These are phyloP conservation scores for Globisporangium acanthophoron DNA, from an alignment of 352 stramenopile species.

Conservation along the genomic window DNA sequence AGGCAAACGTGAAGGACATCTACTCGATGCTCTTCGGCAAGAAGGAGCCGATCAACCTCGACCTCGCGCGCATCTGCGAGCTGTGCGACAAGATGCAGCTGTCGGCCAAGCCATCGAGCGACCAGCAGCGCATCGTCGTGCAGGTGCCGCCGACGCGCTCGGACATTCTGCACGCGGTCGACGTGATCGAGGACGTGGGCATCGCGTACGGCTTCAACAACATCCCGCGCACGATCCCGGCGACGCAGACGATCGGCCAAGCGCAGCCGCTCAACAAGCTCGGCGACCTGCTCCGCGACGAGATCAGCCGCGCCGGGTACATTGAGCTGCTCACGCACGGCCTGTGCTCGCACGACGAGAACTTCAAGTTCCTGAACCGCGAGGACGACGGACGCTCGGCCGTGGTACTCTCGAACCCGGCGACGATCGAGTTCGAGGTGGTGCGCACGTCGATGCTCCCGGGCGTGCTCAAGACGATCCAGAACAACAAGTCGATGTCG, in stretches of 20 bases:
- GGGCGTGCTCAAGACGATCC: conserved; percentile 97
- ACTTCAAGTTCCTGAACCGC: conserved; percentile 94
- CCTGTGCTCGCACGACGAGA: conserved; percentile 96
- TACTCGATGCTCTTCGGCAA: conserved; percentile 88
- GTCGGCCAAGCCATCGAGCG: conserved; percentile 63
- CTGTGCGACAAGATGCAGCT: conserved; percentile 99
- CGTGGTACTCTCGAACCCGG: conserved; percentile 97
- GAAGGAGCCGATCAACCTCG: conserved; percentile 67
- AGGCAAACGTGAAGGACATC: conserved; percentile 83
- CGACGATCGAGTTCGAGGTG: conserved; percentile 99
- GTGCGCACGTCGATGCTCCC: conserved; percentile 98
- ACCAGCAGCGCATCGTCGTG: conserved; percentile 81
- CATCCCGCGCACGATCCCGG: conserved; percentile 94
- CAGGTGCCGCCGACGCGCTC: conserved; percentile 96
- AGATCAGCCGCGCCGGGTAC: conserved; percentile 97
- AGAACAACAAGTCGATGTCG: conserved; percentile 97
- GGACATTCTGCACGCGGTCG: conserved; percentile 98
- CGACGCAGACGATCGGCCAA: conserved; percentile 93
- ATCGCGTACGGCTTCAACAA: conserved; percentile 99
- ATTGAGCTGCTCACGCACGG: conserved; percentile 98
- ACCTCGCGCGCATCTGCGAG: conserved; percentile 83
- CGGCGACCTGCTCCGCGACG: conserved; percentile 95
- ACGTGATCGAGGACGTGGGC: conserved; percentile 99
- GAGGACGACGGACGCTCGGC: conserved; percentile 78
- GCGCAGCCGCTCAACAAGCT: conserved; percentile 98